Percentiles rank a stretch among this genome's conserved stretches.
Evolutionary conservation across 2,329 filamentous ascomycete genomes (phyloP).

Genomic region (Alternaria longipes): DNA sequence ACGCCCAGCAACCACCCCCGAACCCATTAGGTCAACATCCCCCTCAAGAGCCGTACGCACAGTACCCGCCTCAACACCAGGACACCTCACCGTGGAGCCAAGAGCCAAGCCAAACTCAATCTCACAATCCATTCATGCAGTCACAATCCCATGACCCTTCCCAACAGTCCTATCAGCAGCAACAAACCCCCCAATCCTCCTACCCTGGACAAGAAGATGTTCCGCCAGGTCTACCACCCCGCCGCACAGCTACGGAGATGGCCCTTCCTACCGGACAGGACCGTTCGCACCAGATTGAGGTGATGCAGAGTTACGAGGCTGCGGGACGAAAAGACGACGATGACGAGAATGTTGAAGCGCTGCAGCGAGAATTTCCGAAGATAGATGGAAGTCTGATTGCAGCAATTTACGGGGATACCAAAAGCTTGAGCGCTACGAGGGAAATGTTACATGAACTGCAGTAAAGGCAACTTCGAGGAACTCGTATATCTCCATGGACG

Average conservation of each 20-base stretch:
- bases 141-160: constrained; percentile 16
- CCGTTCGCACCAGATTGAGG: constrained; percentile 55
- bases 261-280: constrained; percentile 54
- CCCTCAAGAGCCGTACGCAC: constrained; percentile 11
- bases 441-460: constrained; percentile 56
- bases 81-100: constrained; percentile 22
- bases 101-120: constrained; percentile 17
- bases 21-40: constrained; percentile 17
- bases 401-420: constrained; percentile 56
- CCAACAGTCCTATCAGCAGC: constrained; percentile 16
- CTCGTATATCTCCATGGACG: background rate
- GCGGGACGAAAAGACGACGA: constrained; percentile 47
- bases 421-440: constrained; percentile 54
- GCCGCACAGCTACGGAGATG: constrained; percentile 46
- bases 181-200: constrained; percentile 12
- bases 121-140: constrained; percentile 15
- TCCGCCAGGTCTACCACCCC: constrained; percentile 39
- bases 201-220: constrained; percentile 19
- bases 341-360: constrained; percentile 53
- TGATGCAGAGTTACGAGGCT: constrained; percentile 53
- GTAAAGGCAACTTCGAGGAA: background rate
- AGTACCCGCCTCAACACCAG: constrained; percentile 16
- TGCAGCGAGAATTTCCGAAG: constrained; percentile 56
- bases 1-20: constrained; percentile 13
- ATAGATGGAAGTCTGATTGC: constrained; percentile 57